These are phyloP conservation scores for Drosera spatulata DNA, from an alignment of 179 eudicot genomes.

Conservation along the genomic window DNA sequence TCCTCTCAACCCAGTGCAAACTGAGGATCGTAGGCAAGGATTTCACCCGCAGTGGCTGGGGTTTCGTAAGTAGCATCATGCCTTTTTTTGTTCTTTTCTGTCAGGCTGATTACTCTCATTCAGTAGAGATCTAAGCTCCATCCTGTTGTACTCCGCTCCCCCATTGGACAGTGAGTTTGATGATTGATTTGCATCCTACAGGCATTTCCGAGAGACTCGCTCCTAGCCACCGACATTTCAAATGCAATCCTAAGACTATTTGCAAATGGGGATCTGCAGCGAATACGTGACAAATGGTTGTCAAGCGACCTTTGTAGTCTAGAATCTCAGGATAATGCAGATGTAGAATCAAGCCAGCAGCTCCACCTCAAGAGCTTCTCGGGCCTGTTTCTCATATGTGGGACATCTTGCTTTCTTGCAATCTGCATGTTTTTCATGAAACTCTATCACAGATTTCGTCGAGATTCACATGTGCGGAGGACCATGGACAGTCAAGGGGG, in stretches of 20 bases:
- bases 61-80: slow-evolving; percentile 27
- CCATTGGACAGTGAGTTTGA: no score
- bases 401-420: slow-evolving; percentile 26
- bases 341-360: slow-evolving; percentile 33
- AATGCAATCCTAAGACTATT: slow-evolving; percentile 37
- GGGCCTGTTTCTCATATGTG: slow-evolving; percentile 36
- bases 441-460: slow-evolving; percentile 20
- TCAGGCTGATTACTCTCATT: no score
- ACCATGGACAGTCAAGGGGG: slow-evolving; percentile 11
- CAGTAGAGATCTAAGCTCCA: no score
- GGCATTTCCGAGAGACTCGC: slow-evolving; percentile 48
- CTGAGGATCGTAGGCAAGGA: slow-evolving; percentile 33
- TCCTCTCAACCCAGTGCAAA: slow-evolving; percentile 35
- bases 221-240: slow-evolving; percentile 35
- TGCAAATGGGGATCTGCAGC: slow-evolving; percentile 40
- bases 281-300: slow-evolving; percentile 47
- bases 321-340: slow-evolving; percentile 13
- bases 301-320: slow-evolving; percentile 27
- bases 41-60: slow-evolving; percentile 52
- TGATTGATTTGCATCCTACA: neutral
- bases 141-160: no score
- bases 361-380: slow-evolving; percentile 35
- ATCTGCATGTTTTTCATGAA: slow-evolving; percentile 20
- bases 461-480: slow-evolving; percentile 9
- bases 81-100: no score